phyloP scores from a whole-genome alignment of 306 rosid genomes.

The Vigna unguiculata region DNA sequence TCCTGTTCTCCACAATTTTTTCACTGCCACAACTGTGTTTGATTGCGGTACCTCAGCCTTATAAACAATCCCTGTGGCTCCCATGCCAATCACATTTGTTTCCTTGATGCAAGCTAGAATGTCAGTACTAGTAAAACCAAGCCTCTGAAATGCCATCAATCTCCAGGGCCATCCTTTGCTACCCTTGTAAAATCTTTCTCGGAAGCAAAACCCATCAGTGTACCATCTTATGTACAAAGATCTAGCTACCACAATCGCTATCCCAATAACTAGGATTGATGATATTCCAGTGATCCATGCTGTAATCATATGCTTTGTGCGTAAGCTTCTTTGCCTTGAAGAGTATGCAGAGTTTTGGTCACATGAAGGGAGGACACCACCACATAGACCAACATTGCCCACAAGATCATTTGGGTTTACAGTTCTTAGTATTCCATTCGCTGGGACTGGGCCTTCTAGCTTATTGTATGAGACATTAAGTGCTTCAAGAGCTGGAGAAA shows the following conservation, averaged over 20 bases:
- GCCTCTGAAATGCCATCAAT: slow-evolving; percentile 91
- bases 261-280: slow-evolving; percentile 56
- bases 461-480: slow-evolving; percentile 83
- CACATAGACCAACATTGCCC: slow-evolving; percentile 84
- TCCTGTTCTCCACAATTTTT: slow-evolving; percentile 85
- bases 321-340: slow-evolving; percentile 56
- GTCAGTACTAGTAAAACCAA: slow-evolving; percentile 74
- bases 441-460: slow-evolving; percentile 85
- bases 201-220: slow-evolving; percentile 69
- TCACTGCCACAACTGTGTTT: slow-evolving; percentile 77
- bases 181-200: slow-evolving; percentile 67
- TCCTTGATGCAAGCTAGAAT: slow-evolving; percentile 89
- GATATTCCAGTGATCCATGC: slow-evolving; percentile 82
- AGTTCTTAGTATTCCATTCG: slow-evolving; percentile 78
- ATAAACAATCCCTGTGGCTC: slow-evolving; percentile 86
- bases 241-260: slow-evolving; percentile 61
- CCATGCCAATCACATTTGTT: slow-evolving; percentile 89
- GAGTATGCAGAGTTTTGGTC: slow-evolving; percentile 49
- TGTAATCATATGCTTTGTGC: slow-evolving; percentile 59
- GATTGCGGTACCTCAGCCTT: slow-evolving; percentile 86
- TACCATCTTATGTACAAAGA: slow-evolving; percentile 74
- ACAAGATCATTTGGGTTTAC: slow-evolving; percentile 80
- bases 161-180: slow-evolving; percentile 97
- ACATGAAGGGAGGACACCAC: slow-evolving; percentile 80
- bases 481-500: slow-evolving; percentile 89